Percentiles rank a stretch among this genome's conserved stretches.
These are phyloP conservation scores for Porphyrellus cyaneotinctus DNA, from an alignment of 768 basidiomycete genomes.

Conservation along the genomic window DNA sequence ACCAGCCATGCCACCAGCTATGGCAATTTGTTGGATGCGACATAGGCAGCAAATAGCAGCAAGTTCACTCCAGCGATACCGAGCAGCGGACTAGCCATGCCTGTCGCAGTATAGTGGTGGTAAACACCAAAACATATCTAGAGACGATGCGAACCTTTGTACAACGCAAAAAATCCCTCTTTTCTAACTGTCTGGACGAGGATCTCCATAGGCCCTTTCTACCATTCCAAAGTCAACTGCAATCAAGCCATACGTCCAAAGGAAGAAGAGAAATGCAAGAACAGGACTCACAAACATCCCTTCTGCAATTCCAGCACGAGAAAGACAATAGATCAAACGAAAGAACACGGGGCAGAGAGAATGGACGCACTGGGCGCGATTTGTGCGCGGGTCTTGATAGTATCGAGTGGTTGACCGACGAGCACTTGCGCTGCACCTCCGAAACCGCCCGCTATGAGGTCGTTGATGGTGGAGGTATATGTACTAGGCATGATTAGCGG, in stretches of 20 bases:
- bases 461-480: conserved; percentile 62
- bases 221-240: neutral
- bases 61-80: conserved; percentile 97
- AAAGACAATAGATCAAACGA: neutral
- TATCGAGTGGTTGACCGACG: conserved; percentile 90
- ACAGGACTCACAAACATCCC: conserved; percentile 83
- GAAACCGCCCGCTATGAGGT: conserved; percentile 82
- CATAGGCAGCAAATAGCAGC: conserved; percentile 88
- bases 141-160: conserved; percentile 65
- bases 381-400: conserved; percentile 85
- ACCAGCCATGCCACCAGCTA: conserved; percentile 91
- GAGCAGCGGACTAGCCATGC: conserved; percentile 86
- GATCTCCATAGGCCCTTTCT: conserved; percentile 96
- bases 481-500: conserved; percentile 14
- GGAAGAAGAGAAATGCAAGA: neutral
- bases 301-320: conserved; percentile 39
- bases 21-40: conserved; percentile 70
- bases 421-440: conserved; percentile 95
- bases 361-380: conserved; percentile 68
- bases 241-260: neutral
- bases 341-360: neutral
- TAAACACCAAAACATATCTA: too few relatives aligned
- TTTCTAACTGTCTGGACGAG: conserved; percentile 71
- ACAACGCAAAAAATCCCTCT: conserved; percentile 90
- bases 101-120: conserved; percentile 52